phyloP scores from a whole-genome alignment of 352 stramenopile species.

The Phytophthora tubulina region DNA sequence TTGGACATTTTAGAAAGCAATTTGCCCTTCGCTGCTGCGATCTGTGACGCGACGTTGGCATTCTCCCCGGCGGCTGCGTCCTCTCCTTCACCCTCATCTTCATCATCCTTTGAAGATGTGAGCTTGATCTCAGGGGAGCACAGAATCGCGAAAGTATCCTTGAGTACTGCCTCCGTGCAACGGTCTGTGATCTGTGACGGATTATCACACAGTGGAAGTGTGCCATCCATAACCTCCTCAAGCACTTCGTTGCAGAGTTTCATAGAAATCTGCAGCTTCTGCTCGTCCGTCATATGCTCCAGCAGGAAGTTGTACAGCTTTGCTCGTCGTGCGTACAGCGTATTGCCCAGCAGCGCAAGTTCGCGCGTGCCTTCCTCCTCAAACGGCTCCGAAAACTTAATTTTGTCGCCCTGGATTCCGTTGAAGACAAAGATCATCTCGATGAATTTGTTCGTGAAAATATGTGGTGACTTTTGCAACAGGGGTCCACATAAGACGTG shows the following conservation, averaged over 20 bases:
- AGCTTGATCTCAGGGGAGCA: conserved; percentile 91
- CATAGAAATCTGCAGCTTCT: conserved; percentile 96
- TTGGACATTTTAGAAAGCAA: conserved; percentile 96
- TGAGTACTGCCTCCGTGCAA: conserved; percentile 89
- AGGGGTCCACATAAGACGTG: conserved; percentile 93
- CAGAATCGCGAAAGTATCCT: conserved; percentile 89
- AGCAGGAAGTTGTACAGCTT: conserved; percentile 96
- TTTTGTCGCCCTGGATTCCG: conserved; percentile 62
- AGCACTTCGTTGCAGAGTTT: conserved; percentile 95
- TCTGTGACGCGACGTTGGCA: conserved; percentile 63
- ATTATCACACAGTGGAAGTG: conserved; percentile 75
- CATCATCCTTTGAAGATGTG: conserved; percentile 55
- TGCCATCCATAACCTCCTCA: conserved; percentile 89
- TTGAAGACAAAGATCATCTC: conserved; percentile 98
- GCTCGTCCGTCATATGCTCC: conserved; percentile 95
- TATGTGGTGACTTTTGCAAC: conserved; percentile 92
- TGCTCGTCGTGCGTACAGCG: conserved; percentile 73
- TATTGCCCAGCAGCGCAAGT: conserved; percentile 65
- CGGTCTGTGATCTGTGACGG: conserved; percentile 85
- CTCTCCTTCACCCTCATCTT: conserved; percentile 71
- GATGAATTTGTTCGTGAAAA: conserved; percentile 98
- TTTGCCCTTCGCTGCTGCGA: conserved; percentile 92
- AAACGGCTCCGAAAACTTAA: conserved; percentile 73
- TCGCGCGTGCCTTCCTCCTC: conserved; percentile 75
- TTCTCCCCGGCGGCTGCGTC: conserved; percentile 56